Percentiles rank a stretch among this genome's conserved stretches.
These are phyloP conservation scores for Puccinia sorghi DNA, from an alignment of 1,284 basidiomycete species.

Conservation along the genomic window DNA sequence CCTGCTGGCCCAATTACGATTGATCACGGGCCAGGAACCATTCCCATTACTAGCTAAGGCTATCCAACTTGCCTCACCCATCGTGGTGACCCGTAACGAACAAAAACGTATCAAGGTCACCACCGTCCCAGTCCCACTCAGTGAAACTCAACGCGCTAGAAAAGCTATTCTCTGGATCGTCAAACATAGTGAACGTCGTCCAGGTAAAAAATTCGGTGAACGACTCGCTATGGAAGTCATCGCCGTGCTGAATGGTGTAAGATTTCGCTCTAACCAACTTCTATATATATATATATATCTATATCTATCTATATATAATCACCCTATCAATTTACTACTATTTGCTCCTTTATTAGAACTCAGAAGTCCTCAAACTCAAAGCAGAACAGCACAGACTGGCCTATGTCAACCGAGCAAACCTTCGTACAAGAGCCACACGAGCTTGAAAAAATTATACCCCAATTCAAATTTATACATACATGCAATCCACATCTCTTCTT, in stretches of 20 bases:
- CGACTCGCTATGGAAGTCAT: constrained; percentile 45
- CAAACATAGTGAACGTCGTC: constrained; percentile 40
- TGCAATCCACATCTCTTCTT: too few species aligned
- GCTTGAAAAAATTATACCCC: constrained; percentile 15
- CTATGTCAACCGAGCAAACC: constrained; percentile 43
- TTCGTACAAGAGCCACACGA: constrained; percentile 44
- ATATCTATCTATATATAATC: background rate
- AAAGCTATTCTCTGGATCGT: constrained; percentile 45
- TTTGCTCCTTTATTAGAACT: constrained; percentile 24
- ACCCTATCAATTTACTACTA: background rate
- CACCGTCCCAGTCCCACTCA: constrained; percentile 41
- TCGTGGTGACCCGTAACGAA: constrained; percentile 32
- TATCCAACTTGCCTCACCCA: constrained; percentile 32
- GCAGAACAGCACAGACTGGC: constrained; percentile 49
- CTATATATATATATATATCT: background rate
- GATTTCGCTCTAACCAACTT: background rate
- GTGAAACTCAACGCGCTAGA: constrained; percentile 35
- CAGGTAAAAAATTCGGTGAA: constrained; percentile 40
- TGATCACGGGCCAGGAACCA: constrained; percentile 37
- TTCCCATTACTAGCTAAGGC: constrained; percentile 44
- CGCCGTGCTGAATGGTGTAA: constrained; percentile 44
- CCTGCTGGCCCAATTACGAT: constrained; percentile 27
- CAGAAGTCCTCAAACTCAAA: constrained; percentile 40
- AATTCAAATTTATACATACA: background rate
- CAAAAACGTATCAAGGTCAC: constrained; percentile 40